Evolutionary conservation across 306 rosid genomes (phyloP).

Genomic region (Vachellia pachyceras): DNA sequence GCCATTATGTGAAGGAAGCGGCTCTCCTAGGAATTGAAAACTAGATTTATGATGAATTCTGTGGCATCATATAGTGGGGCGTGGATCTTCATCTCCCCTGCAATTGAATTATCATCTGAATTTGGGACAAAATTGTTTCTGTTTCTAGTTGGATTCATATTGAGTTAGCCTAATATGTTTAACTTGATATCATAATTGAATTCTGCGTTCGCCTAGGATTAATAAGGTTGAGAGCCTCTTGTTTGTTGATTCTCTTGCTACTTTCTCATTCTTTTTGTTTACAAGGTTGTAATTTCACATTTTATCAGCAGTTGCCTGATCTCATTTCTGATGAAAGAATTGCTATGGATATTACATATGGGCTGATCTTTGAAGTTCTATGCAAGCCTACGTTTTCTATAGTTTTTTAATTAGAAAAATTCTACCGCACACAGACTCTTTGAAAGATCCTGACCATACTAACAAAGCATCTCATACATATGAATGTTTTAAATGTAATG

Average conservation of each 20-base stretch:
- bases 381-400: not conserved
- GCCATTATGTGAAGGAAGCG: not conserved
- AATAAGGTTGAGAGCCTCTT: not conserved
- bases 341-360: not conserved
- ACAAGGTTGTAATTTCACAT: conserved; percentile 12
- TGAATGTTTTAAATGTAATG: not conserved
- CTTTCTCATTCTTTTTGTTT: not conserved
- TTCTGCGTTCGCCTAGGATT: not conserved
- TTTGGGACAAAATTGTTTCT: not conserved
- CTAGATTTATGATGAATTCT: not conserved
- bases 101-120: not conserved
- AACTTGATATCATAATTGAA: not conserved
- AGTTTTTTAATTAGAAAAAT: not conserved
- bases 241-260: conserved; percentile 22
- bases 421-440: no score
- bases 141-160: not conserved
- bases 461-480: not conserved
- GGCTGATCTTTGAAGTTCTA: not conserved
- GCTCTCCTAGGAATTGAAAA: not conserved
- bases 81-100: not conserved
- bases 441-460: not conserved
- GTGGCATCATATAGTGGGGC: not conserved
- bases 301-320: not conserved
- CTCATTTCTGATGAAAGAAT: not conserved
- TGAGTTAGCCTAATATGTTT: not conserved